Percentiles rank a stretch among this genome's conserved stretches.
Conservation (phyloP, 306 rosid species). For the Gleditsia sinensis region DNA sequence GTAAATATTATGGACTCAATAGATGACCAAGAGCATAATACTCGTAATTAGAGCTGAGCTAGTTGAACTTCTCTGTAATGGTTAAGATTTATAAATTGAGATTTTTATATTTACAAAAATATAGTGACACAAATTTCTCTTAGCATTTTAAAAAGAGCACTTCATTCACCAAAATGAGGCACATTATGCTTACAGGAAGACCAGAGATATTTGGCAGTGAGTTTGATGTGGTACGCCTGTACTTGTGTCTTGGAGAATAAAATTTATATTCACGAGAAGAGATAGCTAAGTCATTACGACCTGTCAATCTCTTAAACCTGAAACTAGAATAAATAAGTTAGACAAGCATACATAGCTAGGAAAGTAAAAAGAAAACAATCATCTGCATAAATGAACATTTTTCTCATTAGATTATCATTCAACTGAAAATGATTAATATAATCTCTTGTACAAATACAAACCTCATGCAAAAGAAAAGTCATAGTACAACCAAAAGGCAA, state of each 20-base stretch:
- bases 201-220: conserved; percentile 64
- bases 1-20: conserved; percentile 1
- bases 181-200: conserved; percentile 65
- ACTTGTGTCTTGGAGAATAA: conserved; percentile 96
- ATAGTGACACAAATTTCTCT: conserved; percentile 18
- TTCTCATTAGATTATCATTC: not conserved
- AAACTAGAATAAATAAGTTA: conserved; percentile 33
- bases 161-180: conserved; percentile 29
- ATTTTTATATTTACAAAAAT: conserved; percentile 5
- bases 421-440: not conserved
- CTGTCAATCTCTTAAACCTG: conserved; percentile 93
- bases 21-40: conserved; percentile 27
- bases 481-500: not conserved
- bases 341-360: conserved; percentile 4
- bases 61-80: conserved; percentile 3
- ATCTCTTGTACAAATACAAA: conserved; percentile 11
- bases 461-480: conserved; percentile 11
- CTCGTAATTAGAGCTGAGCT: conserved; percentile 20
- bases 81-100: conserved; percentile 1
- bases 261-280: conserved; percentile 73
- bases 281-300: conserved; percentile 84
- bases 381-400: not conserved
- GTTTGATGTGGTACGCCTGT: conserved; percentile 69
- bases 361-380: conserved; percentile 17
- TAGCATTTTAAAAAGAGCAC: conserved; percentile 26